Evolutionary conservation across 257 asterid genomes (phyloP).

Genomic region (Thymus quinquecostatus): DNA sequence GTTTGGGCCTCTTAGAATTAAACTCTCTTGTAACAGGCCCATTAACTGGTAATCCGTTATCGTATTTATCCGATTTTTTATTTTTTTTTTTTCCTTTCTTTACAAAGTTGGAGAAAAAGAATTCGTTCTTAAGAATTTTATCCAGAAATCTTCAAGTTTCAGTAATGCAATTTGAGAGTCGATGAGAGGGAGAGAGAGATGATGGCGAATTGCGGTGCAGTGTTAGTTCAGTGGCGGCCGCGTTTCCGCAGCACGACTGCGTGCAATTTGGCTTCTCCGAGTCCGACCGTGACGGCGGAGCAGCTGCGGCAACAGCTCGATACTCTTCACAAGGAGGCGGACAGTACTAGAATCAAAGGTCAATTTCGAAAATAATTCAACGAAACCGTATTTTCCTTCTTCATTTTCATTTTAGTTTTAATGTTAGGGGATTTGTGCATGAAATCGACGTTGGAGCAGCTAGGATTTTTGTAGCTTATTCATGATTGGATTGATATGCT

Average conservation of each 20-base stretch:
- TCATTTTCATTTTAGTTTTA: not conserved
- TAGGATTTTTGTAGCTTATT: not conserved
- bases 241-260: conserved; percentile 23
- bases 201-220: conserved; percentile 40
- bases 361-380: not conserved
- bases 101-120: not conserved
- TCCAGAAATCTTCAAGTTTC: not conserved
- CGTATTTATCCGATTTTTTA: no score
- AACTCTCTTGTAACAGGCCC: not conserved
- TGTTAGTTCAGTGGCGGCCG: conserved; percentile 38
- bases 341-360: conserved; percentile 48
- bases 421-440: not conserved
- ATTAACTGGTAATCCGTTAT: not conserved
- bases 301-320: conserved; percentile 56
- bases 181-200: conserved; percentile 24
- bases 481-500: not conserved
- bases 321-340: conserved; percentile 53
- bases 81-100: not conserved
- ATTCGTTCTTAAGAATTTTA: no score
- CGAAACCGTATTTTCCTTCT: not conserved
- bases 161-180: not conserved
- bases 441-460: conserved; percentile 9
- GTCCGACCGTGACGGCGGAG: conserved; percentile 40
- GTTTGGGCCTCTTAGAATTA: no score
- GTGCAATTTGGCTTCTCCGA: conserved; percentile 41